A percentile compares a stretch with the other conserved stretches of the same genome.
Evolutionary conservation across 2,329 filamentous ascomycete species (phyloP).

Genomic region (Aspergillus tubingensis): DNA sequence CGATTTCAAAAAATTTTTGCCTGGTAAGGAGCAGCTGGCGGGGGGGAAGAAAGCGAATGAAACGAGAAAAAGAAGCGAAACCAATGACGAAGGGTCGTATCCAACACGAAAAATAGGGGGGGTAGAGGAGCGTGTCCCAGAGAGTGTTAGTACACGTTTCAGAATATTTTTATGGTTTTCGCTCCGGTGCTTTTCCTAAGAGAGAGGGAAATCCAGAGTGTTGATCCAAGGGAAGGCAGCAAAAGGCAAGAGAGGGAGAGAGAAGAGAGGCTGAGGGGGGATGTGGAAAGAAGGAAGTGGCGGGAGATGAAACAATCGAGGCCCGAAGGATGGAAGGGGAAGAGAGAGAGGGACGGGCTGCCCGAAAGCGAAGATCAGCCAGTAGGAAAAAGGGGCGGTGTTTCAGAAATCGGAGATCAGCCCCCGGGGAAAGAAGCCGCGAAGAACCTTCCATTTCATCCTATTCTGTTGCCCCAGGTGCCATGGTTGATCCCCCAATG

Average conservation of each 20-base stretch:
- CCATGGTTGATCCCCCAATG: background rate
- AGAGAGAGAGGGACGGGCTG: constrained; percentile 1
- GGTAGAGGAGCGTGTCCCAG: background rate
- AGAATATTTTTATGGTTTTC: background rate
- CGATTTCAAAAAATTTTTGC: background rate
- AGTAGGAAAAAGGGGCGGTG: constrained; percentile 4
- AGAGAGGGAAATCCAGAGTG: background rate
- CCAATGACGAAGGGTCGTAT: background rate
- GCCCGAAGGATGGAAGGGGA: background rate
- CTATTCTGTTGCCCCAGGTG: background rate
- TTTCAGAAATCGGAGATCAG: constrained; percentile 22
- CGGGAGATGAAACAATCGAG: constrained; percentile 20
- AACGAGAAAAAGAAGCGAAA: background rate
- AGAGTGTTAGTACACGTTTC: constrained; percentile 6
- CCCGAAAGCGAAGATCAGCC: constrained; percentile 9
- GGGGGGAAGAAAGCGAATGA: background rate
- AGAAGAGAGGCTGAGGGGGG: background rate
- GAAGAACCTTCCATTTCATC: constrained; percentile 15
- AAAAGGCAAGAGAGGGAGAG: background rate
- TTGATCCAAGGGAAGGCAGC: background rate
- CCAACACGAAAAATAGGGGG: background rate
- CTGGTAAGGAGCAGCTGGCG: background rate
- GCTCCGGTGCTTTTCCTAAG: background rate
- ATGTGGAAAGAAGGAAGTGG: constrained; percentile 13
- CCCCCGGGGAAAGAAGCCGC: constrained; percentile 17